Evolutionary conservation across 2,329 filamentous ascomycete species (phyloP).

Genomic region (Seiridium cupressi): DNA sequence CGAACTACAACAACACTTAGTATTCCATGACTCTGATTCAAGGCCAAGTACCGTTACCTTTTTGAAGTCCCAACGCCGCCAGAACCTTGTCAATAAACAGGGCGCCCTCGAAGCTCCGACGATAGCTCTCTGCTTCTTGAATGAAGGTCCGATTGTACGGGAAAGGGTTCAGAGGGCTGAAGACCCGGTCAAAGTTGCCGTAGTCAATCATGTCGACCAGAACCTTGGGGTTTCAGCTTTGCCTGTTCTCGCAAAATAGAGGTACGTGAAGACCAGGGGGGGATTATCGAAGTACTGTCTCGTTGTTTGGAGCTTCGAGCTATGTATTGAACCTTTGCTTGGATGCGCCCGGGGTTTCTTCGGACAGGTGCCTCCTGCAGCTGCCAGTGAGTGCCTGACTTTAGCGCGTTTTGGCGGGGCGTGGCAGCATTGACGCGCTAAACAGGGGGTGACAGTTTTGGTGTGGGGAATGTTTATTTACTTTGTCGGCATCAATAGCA

Average conservation of each 20-base stretch:
- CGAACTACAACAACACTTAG: conserved; percentile 32
- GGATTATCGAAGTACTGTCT: too few relatives aligned
- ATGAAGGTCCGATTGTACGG: conserved; percentile 61
- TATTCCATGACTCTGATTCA: not conserved
- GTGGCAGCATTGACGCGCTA: conserved; percentile 6
- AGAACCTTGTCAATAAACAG: conserved; percentile 81
- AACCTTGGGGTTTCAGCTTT: too few relatives aligned
- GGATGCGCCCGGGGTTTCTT: conserved; percentile 8
- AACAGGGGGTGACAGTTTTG: not conserved
- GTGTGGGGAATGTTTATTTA: conserved; percentile 8
- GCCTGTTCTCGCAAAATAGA: too few relatives aligned
- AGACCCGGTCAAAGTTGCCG: conserved; percentile 67
- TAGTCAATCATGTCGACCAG: conserved; percentile 56
- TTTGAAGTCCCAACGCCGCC: conserved; percentile 65
- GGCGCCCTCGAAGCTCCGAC: conserved; percentile 65
- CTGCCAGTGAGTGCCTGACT: not conserved
- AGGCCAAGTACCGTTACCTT: conserved; percentile 46
- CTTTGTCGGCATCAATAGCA: conserved; percentile 4
- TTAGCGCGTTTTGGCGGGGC: not conserved
- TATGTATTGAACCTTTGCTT: too few relatives aligned
- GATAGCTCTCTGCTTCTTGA: conserved; percentile 63
- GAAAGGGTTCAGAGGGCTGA: conserved; percentile 57
- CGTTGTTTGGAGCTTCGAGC: too few relatives aligned
- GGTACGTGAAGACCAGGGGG: too few relatives aligned
- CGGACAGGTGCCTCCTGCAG: not conserved